Evolutionary conservation across 495 filamentous ascomycete species (phyloP), one percentile per base, ranked within the genome.

Genomic region (Diplogelasinospora grovesii): DNA sequence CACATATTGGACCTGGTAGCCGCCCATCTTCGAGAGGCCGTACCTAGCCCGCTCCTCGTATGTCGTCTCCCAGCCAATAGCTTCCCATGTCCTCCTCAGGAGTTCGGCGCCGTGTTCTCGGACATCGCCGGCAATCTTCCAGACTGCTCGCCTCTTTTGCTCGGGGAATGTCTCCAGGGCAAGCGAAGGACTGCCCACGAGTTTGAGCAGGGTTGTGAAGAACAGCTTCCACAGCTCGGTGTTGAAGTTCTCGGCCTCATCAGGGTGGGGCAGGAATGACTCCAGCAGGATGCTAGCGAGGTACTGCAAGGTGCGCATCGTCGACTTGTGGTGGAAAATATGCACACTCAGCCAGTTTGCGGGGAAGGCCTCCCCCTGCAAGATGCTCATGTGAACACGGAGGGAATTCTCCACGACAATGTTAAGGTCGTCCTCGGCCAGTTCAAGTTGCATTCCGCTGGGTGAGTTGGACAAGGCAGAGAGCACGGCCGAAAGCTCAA

Each of bases 41-140:
- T 89, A 96, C 20, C 81, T 74, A 24, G 60, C 58, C 27, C 65
- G 59, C 54, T 90, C 85, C 14, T 95, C 90, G 8, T 74, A 60
- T 29, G 75, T 84, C 0, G 87, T 85, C 53, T 97, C 92, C 92
- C 92, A 99, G 10, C 92, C 92, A 50, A 99, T 94, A 8, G 90
- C 86, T 57, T 94, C 87, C 92, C 92, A 99, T 22, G 81, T 92
- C 15, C 78, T 69, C 25, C 83, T 74, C 32, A 99, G 63, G 7
- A 99, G 66, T 22, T 88, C 81, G 1, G 92, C 90, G 30, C 92
- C 93, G 49, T 87, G 75, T 57, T 97, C 88, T 38, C 92, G 73
- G 36, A 99, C 87, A 70, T 99, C 92, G 15, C 92, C 93, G 20
- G 89, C 93, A 53, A 99, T 95, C 68, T 97, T 97, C 92, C 93